Evolutionary conservation across 2,329 filamentous ascomycete genomes (phyloP).

Genomic region (Epichloe baconii): DNA sequence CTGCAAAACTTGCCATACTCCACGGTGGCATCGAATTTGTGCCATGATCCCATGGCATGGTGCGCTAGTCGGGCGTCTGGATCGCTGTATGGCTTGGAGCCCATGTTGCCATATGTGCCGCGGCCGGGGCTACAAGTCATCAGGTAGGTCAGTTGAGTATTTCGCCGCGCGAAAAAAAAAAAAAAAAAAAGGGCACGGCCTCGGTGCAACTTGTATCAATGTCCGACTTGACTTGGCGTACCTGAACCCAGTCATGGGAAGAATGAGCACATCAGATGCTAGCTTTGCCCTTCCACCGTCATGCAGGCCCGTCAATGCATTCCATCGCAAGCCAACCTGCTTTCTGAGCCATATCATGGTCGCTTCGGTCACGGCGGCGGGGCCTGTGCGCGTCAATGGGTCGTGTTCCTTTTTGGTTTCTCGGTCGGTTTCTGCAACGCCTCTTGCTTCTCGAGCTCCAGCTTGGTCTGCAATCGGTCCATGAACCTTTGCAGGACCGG

Average conservation of each 20-base stretch:
- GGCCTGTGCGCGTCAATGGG: slow-evolving; percentile 12
- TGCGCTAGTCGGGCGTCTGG: slow-evolving; percentile 11
- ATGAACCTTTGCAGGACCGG: slow-evolving; percentile 11
- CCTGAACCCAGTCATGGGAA: slow-evolving; percentile 14
- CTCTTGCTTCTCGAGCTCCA: slow-evolving; percentile 6
- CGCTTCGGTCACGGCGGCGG: slow-evolving; percentile 12
- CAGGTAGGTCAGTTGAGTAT: not conserved
- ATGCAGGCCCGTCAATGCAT: slow-evolving; percentile 10
- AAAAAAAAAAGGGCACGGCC: no score
- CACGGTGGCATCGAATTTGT: slow-evolving; percentile 9
- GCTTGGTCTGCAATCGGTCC: slow-evolving; percentile 8
- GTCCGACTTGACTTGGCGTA: not conserved
- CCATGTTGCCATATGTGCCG: slow-evolving; percentile 13
- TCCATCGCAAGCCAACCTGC: slow-evolving; percentile 12
- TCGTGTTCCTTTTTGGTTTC: slow-evolving; percentile 4
- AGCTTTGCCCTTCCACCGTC: slow-evolving; percentile 13
- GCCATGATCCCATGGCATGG: slow-evolving; percentile 13
- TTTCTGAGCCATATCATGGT: slow-evolving; percentile 11
- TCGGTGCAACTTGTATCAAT: not conserved
- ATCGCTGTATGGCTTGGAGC: slow-evolving; percentile 11
- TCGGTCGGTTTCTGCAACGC: not conserved
- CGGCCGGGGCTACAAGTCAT: slow-evolving; percentile 9
- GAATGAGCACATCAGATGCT: slow-evolving; percentile 10
- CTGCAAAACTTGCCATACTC: slow-evolving; percentile 14
- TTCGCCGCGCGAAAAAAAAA: not conserved